Evolutionary conservation across 805 yeast species (phyloP).

Genomic region (Candida chilensis): DNA sequence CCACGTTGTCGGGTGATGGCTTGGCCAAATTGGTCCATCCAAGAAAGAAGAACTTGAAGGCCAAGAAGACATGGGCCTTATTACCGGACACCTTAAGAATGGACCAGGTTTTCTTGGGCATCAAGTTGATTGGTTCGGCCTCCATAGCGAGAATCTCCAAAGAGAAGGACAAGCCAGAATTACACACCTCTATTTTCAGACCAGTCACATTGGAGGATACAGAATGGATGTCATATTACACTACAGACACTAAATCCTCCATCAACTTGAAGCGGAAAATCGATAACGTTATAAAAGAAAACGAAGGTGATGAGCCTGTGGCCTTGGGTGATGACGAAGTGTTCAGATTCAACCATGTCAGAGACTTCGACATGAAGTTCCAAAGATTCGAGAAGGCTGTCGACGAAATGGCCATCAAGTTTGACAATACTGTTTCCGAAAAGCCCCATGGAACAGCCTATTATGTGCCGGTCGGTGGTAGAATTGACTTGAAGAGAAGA

Average conservation of each 20-base stretch:
- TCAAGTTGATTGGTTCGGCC: slow-evolving; percentile 56
- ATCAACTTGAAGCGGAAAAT: slow-evolving; percentile 26
- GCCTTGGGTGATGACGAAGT: slow-evolving; percentile 23
- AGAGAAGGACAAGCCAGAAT: slow-evolving; percentile 21
- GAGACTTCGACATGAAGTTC: slow-evolving; percentile 73
- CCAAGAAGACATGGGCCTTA: slow-evolving; percentile 71
- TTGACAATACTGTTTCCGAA: slow-evolving; percentile 23
- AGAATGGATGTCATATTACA: slow-evolving; percentile 67
- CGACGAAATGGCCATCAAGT: slow-evolving; percentile 64
- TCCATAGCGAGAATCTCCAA: slow-evolving; percentile 29
- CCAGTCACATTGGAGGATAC: slow-evolving; percentile 68
- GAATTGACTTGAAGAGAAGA: slow-evolving; percentile 76
- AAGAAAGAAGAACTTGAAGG: slow-evolving; percentile 57
- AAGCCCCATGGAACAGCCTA: slow-evolving; percentile 48
- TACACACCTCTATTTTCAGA: slow-evolving; percentile 59
- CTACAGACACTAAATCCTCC: slow-evolving; percentile 35
- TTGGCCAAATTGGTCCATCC: slow-evolving; percentile 61
- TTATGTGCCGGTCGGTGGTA: slow-evolving; percentile 72
- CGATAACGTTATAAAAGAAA: slow-evolving; percentile 35
- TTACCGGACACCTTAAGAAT: slow-evolving; percentile 88
- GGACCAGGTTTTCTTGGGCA: slow-evolving; percentile 63
- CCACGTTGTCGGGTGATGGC: slow-evolving; percentile 29
- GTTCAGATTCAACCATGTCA: slow-evolving; percentile 51
- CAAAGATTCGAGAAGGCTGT: slow-evolving; percentile 31
- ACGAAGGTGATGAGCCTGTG: slow-evolving; percentile 31